Conservation (phyloP, 2,329 filamentous ascomycete species). For the Lachnellula hyalina region DNA sequence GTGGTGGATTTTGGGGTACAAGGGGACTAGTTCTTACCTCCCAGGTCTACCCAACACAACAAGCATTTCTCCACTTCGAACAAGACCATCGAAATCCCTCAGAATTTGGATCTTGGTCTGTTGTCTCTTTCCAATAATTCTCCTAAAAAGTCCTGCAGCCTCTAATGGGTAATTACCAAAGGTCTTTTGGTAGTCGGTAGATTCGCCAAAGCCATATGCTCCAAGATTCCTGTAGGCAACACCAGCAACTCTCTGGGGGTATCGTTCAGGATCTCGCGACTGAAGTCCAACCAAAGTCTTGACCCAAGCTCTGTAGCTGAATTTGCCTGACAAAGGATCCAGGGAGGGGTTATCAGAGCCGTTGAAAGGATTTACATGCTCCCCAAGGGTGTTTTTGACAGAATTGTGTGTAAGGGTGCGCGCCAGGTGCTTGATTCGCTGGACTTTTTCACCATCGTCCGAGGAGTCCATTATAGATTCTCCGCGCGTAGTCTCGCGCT, state of each 20-base stretch:
- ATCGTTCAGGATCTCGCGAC: slow-evolving; percentile 47
- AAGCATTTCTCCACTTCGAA: slow-evolving; percentile 61
- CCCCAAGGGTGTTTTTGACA: slow-evolving; percentile 17
- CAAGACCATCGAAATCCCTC: slow-evolving; percentile 56
- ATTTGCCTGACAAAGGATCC: slow-evolving; percentile 48
- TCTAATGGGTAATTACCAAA: slow-evolving; percentile 58
- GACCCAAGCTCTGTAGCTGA: slow-evolving; percentile 54
- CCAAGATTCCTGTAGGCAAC: slow-evolving; percentile 63
- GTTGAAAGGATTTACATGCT: slow-evolving; percentile 45
- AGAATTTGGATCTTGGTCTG: slow-evolving; percentile 53
- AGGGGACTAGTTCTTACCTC: slow-evolving; percentile 32
- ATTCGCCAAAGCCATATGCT: slow-evolving; percentile 62
- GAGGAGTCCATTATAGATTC: slow-evolving; percentile 12
- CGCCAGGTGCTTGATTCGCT: slow-evolving; percentile 14
- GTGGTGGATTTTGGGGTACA: neutral
- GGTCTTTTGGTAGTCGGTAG: slow-evolving; percentile 66
- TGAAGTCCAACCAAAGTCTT: slow-evolving; percentile 47
- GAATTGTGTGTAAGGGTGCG: slow-evolving; percentile 24
- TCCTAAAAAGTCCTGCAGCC: slow-evolving; percentile 37
- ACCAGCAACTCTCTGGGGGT: slow-evolving; percentile 54
- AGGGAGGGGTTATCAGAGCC: slow-evolving; percentile 44
- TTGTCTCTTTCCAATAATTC: slow-evolving; percentile 46
- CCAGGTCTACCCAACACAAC: slow-evolving; percentile 64
- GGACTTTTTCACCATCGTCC: slow-evolving; percentile 20
- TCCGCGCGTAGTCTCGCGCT: slow-evolving; percentile 3